Conservation (phyloP, 2,329 filamentous ascomycete species). For the Zalaria obscura region DNA sequence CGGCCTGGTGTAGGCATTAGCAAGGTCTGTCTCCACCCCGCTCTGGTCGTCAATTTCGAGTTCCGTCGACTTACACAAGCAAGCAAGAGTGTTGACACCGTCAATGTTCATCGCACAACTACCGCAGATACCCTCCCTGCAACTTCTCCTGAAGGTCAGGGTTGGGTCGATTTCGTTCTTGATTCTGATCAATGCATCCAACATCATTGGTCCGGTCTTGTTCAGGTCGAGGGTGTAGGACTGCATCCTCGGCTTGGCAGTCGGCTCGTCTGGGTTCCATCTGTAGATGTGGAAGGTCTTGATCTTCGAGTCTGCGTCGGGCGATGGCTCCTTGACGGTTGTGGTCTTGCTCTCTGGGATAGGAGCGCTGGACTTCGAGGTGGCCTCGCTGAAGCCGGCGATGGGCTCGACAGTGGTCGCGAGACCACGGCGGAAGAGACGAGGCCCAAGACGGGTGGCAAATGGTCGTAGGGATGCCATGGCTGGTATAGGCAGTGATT, state of each 20-base stretch:
- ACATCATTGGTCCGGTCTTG: conserved; percentile 97
- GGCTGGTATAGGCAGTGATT: neutral
- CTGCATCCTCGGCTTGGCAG: conserved; percentile 91
- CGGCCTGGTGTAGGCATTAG: conserved; percentile 48
- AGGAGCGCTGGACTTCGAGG: conserved; percentile 16
- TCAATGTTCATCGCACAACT: conserved; percentile 99
- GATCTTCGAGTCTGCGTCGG: conserved; percentile 44
- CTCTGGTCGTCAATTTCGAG: too few relatives aligned
- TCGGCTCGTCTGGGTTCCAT: conserved; percentile 90
- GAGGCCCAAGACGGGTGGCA: conserved; percentile 9
- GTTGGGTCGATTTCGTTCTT: conserved; percentile 99
- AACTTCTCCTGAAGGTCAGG: conserved; percentile 87
- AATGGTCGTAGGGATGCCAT: neutral
- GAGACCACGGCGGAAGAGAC: conserved; percentile 19
- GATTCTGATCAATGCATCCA: conserved; percentile 92
- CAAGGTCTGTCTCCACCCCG: neutral
- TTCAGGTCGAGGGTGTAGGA: conserved; percentile 89
- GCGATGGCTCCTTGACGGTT: conserved; percentile 46
- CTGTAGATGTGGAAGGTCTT: conserved; percentile 99
- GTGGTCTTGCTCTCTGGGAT: conserved; percentile 41
- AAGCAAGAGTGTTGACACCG: conserved; percentile 93
- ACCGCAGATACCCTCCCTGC: conserved; percentile 95
- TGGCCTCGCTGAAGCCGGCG: conserved; percentile 14
- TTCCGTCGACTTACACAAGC: conserved; percentile 60
- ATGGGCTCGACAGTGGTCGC: conserved; percentile 20